Percentiles rank a stretch among this genome's conserved stretches.
These are phyloP conservation scores for Thalassiosira livingstoniorum DNA, from an alignment of 352 stramenopile genomes.

Conservation along the genomic window DNA sequence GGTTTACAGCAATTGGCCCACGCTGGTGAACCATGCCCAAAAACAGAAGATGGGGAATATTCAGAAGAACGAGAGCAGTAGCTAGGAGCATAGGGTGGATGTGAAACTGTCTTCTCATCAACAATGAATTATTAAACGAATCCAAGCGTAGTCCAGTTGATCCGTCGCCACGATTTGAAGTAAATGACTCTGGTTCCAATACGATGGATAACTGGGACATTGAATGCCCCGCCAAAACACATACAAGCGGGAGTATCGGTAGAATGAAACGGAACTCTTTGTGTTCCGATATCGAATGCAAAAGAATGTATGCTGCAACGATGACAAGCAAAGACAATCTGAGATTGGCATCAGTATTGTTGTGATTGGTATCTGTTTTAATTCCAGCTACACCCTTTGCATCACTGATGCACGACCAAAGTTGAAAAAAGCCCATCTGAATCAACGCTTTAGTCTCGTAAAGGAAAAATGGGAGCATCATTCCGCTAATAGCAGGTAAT, in stretches of 20 bases:
- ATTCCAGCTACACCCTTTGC: too few relatives aligned
- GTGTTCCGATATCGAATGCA: constrained; percentile 82
- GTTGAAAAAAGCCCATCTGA: not conserved
- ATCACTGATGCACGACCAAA: not conserved
- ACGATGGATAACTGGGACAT: constrained; percentile 41
- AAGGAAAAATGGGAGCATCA: constrained; percentile 71
- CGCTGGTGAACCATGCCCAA: constrained; percentile 76
- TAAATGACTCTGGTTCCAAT: not conserved
- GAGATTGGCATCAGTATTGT: constrained; percentile 14
- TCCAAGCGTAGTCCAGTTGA: too few relatives aligned
- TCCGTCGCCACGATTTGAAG: too few relatives aligned
- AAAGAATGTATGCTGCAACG: constrained; percentile 63
- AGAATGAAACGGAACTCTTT: constrained; percentile 86
- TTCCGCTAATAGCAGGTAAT: constrained; percentile 75
- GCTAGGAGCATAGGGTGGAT: constrained; percentile 8
- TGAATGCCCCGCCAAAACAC: constrained; percentile 61
- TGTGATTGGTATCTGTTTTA: too few relatives aligned
- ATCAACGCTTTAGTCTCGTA: constrained; percentile 35
- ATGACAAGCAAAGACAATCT: constrained; percentile 45
- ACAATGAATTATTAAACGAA: not conserved
- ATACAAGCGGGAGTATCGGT: constrained; percentile 78
- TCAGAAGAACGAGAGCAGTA: constrained; percentile 58
- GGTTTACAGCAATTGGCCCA: constrained; percentile 73
- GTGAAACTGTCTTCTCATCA: not conserved
- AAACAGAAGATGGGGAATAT: constrained; percentile 73